Percentiles rank a stretch among this genome's conserved stretches.
phyloP scores from a whole-genome alignment of 169 alveolate genomes.

The Plasmodium inui region DNA sequence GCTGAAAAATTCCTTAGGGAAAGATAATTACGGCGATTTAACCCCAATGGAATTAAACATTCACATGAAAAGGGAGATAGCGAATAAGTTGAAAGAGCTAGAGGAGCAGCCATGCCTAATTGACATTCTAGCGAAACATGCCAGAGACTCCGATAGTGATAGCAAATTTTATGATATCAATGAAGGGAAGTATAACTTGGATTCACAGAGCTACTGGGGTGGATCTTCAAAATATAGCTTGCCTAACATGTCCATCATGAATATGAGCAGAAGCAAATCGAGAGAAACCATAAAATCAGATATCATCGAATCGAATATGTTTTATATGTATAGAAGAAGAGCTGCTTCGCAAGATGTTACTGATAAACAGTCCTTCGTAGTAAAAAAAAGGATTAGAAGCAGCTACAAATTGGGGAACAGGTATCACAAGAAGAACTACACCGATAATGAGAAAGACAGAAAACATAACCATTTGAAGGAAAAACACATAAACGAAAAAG shows the following conservation, averaged over 20 bases:
- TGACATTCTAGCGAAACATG: conserved; percentile 74
- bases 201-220: conserved; percentile 31
- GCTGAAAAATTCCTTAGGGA: not conserved
- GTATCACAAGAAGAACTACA: conserved; percentile 61
- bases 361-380: conserved; percentile 21
- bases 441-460: conserved; percentile 70
- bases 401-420: conserved; percentile 39
- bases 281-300: conserved; percentile 17
- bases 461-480: conserved; percentile 20
- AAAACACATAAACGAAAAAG: conserved; percentile 33
- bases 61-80: conserved; percentile 2
- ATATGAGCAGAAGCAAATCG: not conserved
- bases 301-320: conserved; percentile 8
- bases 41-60: conserved; percentile 13
- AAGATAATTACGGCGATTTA: not conserved
- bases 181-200: conserved; percentile 21
- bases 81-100: not conserved
- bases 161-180: conserved; percentile 28
- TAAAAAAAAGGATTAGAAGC: conserved; percentile 46
- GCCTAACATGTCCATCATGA: conserved; percentile 10
- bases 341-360: conserved; percentile 73
- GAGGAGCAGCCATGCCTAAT: conserved; percentile 46
- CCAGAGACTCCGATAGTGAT: conserved; percentile 55
- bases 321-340: conserved; percentile 52
- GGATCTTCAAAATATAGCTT: conserved; percentile 33